Base-by-base conservation (phyloP, 768 basidiomycete genomes). In the Peribolospora baueri region DNA sequence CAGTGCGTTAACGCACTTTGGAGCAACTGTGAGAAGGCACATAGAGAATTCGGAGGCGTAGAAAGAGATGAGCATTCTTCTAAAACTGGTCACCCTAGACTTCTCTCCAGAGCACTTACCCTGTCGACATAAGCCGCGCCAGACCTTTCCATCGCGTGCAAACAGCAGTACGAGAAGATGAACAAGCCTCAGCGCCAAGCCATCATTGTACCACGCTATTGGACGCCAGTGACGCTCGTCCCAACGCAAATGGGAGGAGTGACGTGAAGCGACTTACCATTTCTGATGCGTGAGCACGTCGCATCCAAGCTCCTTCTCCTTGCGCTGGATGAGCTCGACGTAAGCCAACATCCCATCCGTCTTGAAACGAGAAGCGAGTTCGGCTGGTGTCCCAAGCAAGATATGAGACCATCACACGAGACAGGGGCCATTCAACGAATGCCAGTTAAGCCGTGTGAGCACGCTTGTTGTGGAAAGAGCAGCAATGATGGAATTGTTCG, bases 281-380 rank as follows among this genome's bases (percentile, higher is more conserved):
- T 87, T 90, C 70, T 91, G 86, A 67, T 91, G 86, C 3, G 83
- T 91, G 50, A 90, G 71, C 41, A 91, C 85, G 65, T 91, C 86
- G 57, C 81, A 82, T 42, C 82, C 82, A 52, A 87, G 76, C 61
- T 81, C 84, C 67, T 80, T 82, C 68, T 91, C 86, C 66, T 83
- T 86, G 59, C 77, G 72, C 64, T 91, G 86, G 51, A 90, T 76
- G 14, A 85, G 76, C 57, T 88, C 75, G 50, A 88, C 85, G 66
- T 91, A 91, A 36, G 87, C 87, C 41, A 85, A 75, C 82, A 91
- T 88, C 49, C 86, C 86, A 49, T 90, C 84, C 37, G 77, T 75
- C 70, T 84, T 82, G 73, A 76, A 91, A 25, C 75, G 74, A 14
- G 74, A 70, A 36, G 87, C 78, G 37, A 91, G 76, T 65, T 90